phyloP scores from a whole-genome alignment of 306 rosid genomes.

The Lathyrus tuberosus region DNA sequence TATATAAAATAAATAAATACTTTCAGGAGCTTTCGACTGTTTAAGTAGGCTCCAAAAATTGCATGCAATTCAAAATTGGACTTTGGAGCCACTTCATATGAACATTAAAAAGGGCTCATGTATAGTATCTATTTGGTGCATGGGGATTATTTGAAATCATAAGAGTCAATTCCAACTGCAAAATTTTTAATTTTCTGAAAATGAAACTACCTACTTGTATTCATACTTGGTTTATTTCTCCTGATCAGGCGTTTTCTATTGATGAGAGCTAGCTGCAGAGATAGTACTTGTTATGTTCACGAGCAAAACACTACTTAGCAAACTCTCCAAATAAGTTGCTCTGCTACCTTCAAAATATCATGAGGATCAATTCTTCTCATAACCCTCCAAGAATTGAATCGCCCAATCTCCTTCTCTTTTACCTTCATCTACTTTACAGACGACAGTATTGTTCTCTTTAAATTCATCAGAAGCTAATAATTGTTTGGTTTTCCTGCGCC shows the following conservation, averaged over 20 bases:
- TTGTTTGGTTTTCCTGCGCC: slow-evolving; percentile 55
- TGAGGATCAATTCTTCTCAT: slow-evolving; percentile 38
- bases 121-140: neutral
- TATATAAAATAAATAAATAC: too few species aligned
- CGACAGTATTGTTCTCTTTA: slow-evolving; percentile 31
- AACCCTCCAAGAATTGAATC: slow-evolving; percentile 61
- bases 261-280: neutral
- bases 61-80: too few species aligned
- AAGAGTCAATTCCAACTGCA: slow-evolving; percentile 7
- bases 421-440: slow-evolving; percentile 34
- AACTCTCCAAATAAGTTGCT: slow-evolving; percentile 3
- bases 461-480: slow-evolving; percentile 36
- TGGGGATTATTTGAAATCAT: neutral
- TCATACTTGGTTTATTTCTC: neutral
- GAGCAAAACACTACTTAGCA: slow-evolving; percentile 3
- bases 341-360: slow-evolving; percentile 18
- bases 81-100: neutral
- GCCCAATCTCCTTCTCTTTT: slow-evolving; percentile 63
- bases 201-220: slow-evolving; percentile 9
- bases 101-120: slow-evolving; percentile 6
- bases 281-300: neutral
- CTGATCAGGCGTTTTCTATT: neutral
- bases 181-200: neutral
- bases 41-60: too few species aligned
- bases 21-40: too few species aligned